These are phyloP conservation scores for Skeletonema costatum DNA, from an alignment of 108 stramenopile genomes.

Conservation along the genomic window DNA sequence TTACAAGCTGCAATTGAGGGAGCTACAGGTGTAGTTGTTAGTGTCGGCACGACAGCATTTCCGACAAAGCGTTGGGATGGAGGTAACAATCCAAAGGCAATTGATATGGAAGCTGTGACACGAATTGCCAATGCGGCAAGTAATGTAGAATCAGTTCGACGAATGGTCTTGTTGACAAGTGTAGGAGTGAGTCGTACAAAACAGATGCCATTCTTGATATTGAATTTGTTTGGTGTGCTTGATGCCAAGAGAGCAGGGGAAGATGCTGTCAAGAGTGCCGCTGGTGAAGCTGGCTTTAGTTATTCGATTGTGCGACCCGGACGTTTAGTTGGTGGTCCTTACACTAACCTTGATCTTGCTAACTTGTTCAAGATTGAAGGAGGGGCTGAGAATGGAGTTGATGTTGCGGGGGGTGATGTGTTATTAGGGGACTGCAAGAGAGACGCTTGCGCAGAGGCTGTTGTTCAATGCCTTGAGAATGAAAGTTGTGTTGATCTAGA, in stretches of 20 bases:
- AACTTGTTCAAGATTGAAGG: slow-evolving; percentile 50
- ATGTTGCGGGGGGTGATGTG: slow-evolving; percentile 55
- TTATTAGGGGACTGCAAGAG: slow-evolving; percentile 73
- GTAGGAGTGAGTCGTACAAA: slow-evolving; percentile 46
- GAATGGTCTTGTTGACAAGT: slow-evolving; percentile 39
- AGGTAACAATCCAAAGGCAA: slow-evolving; percentile 66
- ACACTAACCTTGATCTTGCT: slow-evolving; percentile 50
- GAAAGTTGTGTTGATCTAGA: slow-evolving; percentile 50
- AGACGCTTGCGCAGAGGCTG: slow-evolving; percentile 61
- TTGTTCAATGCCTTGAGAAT: slow-evolving; percentile 49
- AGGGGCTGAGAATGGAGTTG: slow-evolving; percentile 61
- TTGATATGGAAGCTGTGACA: slow-evolving; percentile 56
- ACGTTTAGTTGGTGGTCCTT: slow-evolving; percentile 52
- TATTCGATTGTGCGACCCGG: slow-evolving; percentile 54
- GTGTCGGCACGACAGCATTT: slow-evolving; percentile 56
- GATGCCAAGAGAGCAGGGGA: slow-evolving; percentile 53
- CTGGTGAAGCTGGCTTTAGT: slow-evolving; percentile 18
- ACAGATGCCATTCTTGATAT: slow-evolving; percentile 51
- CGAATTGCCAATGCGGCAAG: slow-evolving; percentile 41
- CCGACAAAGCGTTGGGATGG: slow-evolving; percentile 48
- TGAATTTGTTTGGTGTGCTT: slow-evolving; percentile 56
- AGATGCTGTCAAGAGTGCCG: slow-evolving; percentile 39
- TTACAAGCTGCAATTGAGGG: slow-evolving; percentile 19
- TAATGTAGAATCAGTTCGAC: slow-evolving; percentile 5
- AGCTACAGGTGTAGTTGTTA: slow-evolving; percentile 38